These are phyloP conservation scores for Inga laurina DNA, from an alignment of 306 rosid genomes.

Conservation along the genomic window DNA sequence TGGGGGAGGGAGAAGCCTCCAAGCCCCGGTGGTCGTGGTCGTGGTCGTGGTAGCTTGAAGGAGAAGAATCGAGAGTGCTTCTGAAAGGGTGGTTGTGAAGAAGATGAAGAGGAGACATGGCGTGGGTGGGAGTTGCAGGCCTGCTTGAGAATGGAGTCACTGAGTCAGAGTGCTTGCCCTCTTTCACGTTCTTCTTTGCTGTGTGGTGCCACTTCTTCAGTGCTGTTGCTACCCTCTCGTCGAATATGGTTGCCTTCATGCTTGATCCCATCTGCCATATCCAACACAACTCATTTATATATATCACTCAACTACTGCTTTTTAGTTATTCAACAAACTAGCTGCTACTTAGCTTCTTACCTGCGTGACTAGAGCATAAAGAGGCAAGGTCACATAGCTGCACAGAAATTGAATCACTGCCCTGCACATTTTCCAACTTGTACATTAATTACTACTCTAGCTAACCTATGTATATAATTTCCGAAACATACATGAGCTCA, in stretches of 20 bases:
- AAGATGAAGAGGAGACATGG: conserved; percentile 72
- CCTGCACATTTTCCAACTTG: conserved; percentile 42
- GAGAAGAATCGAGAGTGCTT: background rate
- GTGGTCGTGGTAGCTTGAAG: background rate
- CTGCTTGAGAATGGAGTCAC: conserved; percentile 59
- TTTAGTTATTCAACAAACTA: no score
- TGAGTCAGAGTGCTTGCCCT: conserved; percentile 22
- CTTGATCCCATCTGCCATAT: conserved; percentile 42
- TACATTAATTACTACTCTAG: conserved; percentile 1
- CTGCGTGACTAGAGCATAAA: conserved; percentile 93
- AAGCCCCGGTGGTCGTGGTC: background rate
- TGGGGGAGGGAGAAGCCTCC: background rate
- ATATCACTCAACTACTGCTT: no score
- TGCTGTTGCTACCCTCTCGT: conserved; percentile 59
- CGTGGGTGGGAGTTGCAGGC: conserved; percentile 60
- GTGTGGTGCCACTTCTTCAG: conserved; percentile 59
- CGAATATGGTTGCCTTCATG: conserved; percentile 70
- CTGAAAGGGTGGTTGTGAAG: conserved; percentile 39
- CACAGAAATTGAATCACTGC: conserved; percentile 64
- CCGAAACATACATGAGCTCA: background rate
- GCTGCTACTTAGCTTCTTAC: conserved; percentile 6
- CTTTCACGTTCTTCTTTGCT: conserved; percentile 51
- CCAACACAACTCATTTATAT: background rate
- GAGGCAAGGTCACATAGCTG: conserved; percentile 89
- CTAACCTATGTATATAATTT: background rate